A percentile compares a stretch with the other conserved stretches of the same genome.
Conservation (phyloP, 1,284 basidiomycete species). For the Pterula multifida region DNA sequence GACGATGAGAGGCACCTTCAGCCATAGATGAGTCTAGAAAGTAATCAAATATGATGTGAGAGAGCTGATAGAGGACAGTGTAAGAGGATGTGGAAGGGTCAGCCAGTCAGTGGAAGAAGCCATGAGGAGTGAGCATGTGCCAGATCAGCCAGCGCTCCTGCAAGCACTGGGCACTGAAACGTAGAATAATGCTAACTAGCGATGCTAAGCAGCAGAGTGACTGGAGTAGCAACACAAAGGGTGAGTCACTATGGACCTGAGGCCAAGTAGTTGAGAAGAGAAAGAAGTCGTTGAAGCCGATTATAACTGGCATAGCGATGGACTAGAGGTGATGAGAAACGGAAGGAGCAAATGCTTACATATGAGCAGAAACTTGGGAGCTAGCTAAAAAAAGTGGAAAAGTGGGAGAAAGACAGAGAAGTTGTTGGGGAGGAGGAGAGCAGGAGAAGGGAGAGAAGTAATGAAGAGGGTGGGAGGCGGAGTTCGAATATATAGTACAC, state of each 20-base stretch:
- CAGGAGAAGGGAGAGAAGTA: conserved; percentile 8
- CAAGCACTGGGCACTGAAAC: too few relatives aligned
- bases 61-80: background rate
- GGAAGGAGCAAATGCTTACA: background rate
- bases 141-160: background rate
- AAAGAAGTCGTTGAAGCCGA: background rate
- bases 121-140: background rate
- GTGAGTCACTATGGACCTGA: background rate
- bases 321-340: background rate
- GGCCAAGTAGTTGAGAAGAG: background rate
- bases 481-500: background rate
- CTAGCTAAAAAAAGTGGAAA: conserved; percentile 12
- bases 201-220: background rate
- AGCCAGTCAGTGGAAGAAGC: background rate
- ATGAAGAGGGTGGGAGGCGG: conserved; percentile 4
- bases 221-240: background rate
- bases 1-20: conserved; percentile 22
- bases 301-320: background rate
- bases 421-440: conserved; percentile 12
- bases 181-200: too few relatives aligned
- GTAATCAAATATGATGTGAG: background rate
- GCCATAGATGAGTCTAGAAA: background rate
- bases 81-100: background rate
- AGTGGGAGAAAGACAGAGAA: background rate
- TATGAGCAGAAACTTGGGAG: conserved; percentile 10